Percentiles rank a stretch among this genome's conserved stretches.
Conservation (phyloP, 164 flowering plant genomes). For the Annona squamosa region DNA sequence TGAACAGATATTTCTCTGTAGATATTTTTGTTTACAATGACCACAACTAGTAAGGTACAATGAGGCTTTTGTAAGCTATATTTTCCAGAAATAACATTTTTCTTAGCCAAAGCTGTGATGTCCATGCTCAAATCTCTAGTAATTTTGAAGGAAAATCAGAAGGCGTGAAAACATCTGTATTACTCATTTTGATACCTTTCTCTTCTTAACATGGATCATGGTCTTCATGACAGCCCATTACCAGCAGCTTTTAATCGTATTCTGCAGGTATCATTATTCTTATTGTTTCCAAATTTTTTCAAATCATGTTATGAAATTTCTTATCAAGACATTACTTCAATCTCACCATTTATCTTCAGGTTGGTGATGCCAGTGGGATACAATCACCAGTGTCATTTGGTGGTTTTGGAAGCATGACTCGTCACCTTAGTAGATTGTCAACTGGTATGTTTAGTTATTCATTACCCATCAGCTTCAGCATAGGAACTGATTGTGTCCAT, state of each 20-base stretch:
- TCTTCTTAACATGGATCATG: constrained; percentile 19
- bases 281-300: constrained; percentile 9
- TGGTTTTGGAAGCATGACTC: constrained; percentile 95
- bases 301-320: constrained; percentile 9
- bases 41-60: neutral
- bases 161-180: neutral
- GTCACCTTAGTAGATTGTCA: constrained; percentile 84
- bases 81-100: neutral
- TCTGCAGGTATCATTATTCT: constrained; percentile 53
- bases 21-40: neutral
- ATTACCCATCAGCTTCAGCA: neutral
- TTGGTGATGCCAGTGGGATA: constrained; percentile 98
- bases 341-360: constrained; percentile 45
- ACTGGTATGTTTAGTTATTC: constrained; percentile 35
- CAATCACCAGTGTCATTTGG: constrained; percentile 98
- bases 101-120: neutral
- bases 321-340: constrained; percentile 8
- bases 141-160: neutral
- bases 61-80: neutral
- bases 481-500: neutral
- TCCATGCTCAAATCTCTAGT: neutral
- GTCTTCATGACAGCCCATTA: constrained; percentile 58
- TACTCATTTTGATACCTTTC: constrained; percentile 18
- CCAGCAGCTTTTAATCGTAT: constrained; percentile 81
- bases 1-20: neutral